Conservation (phyloP, 1,284 basidiomycete species). For the Ustilago cynodontis region DNA sequence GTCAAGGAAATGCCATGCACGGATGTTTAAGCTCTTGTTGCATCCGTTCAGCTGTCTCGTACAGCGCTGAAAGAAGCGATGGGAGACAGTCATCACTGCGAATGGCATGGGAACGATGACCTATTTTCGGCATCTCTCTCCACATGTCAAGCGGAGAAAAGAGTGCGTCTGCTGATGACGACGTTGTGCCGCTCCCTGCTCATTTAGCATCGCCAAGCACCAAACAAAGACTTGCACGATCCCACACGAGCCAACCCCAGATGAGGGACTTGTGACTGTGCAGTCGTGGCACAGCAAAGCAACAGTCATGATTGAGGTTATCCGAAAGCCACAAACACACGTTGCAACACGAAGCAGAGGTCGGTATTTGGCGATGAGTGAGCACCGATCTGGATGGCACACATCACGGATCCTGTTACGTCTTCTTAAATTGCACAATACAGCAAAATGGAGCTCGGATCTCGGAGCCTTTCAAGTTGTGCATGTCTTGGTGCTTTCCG, state of each 20-base stretch:
- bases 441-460: not conserved
- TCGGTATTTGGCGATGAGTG: constrained; percentile 8
- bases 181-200: not conserved
- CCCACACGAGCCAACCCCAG: not conserved
- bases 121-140: constrained; percentile 2
- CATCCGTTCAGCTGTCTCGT: not conserved
- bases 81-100: not conserved
- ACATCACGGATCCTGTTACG: not conserved
- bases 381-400: constrained; percentile 9
- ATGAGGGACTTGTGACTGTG: too few relatives aligned
- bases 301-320: not conserved
- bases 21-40: not conserved
- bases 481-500: not conserved
- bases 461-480: not conserved
- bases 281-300: not conserved
- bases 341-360: not conserved
- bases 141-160: not conserved
- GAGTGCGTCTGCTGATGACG: constrained; percentile 3
- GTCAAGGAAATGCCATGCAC: not conserved
- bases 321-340: not conserved
- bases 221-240: not conserved
- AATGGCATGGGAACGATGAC: not conserved
- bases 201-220: not conserved
- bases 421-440: not conserved
- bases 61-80: not conserved